Percentiles rank a stretch among this genome's conserved stretches.
Evolutionary conservation across 2,329 filamentous ascomycete species (phyloP).

Genomic region (Calonectria hawksworthii): DNA sequence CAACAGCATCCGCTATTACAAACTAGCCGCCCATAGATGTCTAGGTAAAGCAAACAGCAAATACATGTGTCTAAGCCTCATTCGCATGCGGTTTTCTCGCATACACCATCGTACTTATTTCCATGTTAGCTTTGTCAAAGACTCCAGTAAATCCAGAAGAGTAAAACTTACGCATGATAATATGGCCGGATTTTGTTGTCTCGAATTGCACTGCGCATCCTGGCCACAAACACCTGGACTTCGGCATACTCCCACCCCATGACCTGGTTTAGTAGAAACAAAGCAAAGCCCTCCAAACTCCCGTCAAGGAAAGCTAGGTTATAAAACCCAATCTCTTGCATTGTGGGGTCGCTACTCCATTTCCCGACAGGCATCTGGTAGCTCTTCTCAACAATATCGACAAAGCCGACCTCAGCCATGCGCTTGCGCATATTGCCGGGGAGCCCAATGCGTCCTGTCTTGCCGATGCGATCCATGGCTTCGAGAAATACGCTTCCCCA

Average conservation of each 20-base stretch:
- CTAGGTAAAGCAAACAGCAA: not conserved
- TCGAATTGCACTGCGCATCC: slow-evolving; percentile 32
- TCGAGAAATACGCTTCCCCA: slow-evolving; percentile 38
- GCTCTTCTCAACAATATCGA: slow-evolving; percentile 29
- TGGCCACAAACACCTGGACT: slow-evolving; percentile 27
- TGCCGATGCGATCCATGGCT: slow-evolving; percentile 26
- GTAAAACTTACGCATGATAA: slow-evolving; percentile 16
- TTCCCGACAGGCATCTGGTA: slow-evolving; percentile 32
- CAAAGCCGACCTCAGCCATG: slow-evolving; percentile 35
- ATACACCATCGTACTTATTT: not conserved
- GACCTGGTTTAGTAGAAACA: slow-evolving; percentile 32
- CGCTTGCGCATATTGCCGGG: slow-evolving; percentile 28
- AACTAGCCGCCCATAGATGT: not conserved
- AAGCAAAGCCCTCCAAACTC: slow-evolving; percentile 34
- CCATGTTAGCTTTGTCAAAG: not conserved
- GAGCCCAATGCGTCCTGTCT: slow-evolving; percentile 29
- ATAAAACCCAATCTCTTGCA: slow-evolving; percentile 35
- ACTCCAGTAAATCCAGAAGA: not conserved
- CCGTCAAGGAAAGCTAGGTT: slow-evolving; percentile 31
- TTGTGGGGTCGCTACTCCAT: slow-evolving; percentile 35
- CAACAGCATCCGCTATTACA: not conserved
- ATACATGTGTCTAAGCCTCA: not conserved
- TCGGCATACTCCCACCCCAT: slow-evolving; percentile 34
- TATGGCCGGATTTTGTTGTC: slow-evolving; percentile 2
- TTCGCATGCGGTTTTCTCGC: not conserved